Evolutionary conservation across 1,284 basidiomycete species (phyloP), one percentile per base, ranked within the genome.

Genomic region (Lignosus rhinocerotis): DNA sequence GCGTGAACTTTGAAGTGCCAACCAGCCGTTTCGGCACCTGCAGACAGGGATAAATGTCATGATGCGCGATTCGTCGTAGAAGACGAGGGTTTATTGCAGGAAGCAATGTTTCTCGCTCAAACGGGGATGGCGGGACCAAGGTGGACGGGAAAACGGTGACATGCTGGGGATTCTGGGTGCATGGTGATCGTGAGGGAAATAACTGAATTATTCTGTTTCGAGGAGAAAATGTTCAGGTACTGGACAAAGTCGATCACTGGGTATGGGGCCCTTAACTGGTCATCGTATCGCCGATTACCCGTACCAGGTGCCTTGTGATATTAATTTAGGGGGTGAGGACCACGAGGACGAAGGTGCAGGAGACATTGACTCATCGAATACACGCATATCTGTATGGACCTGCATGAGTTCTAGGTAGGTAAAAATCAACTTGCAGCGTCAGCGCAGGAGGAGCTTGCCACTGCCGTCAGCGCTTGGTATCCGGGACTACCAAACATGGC

Each of bases 231-330:
- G 46, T 44, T 58, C 59, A 61, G 52, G 55, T 44, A 61, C 55
- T 54, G 47, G 32, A 33, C 21, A 19, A 36, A 42, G 45, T 51
- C 60, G 60, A 62, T 62, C 60, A 57, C 39, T 46, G 3, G 54
- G 56, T 46, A 56, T 46, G 43, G 48, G 59, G 52, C 52, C 45
- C 54, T 39, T 33, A 48, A 31, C 57, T 57, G 52, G 39, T 59
- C 59, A 61, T 61, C 50, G 56, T 58, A 64, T 58, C 57, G 39
- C 60, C 57, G 59, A 61, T 56, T 58, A 55, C 50, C 49, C 51
- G 11, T 39, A 46, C 45, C 49, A 49, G 55, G 49, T 53, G 51
- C 56, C 62, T 55, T 61, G 59, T 61, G 57, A 64, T 59, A 48
- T 57, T 54, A 61, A 61, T 64, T 61, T 61, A 60, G 59, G 62